Conservation (phyloP, 129 eudicot species). For the Arctium lappa region DNA sequence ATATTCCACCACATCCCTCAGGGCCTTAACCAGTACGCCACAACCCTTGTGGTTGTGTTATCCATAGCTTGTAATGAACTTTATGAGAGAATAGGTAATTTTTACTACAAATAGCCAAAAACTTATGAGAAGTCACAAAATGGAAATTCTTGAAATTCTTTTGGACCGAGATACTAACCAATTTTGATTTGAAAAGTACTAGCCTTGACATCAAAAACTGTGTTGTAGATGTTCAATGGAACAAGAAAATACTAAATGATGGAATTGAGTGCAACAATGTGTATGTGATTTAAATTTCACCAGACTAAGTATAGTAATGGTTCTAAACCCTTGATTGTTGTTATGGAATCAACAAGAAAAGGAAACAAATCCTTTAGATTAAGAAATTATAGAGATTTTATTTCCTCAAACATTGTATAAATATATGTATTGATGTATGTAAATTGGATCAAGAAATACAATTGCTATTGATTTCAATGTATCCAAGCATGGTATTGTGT, state of each 20-base stretch:
- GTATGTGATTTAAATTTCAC: background rate
- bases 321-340: background rate
- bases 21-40: too few species aligned
- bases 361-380: too few species aligned
- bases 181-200: background rate
- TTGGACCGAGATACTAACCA: background rate
- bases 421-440: too few species aligned
- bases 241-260: background rate
- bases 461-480: too few species aligned
- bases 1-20: too few species aligned
- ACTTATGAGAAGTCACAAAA: background rate
- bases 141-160: background rate
- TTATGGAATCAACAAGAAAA: too few species aligned
- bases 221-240: background rate
- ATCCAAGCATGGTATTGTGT: too few species aligned
- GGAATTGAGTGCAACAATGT: slow-evolving; percentile 1
- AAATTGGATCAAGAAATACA: too few species aligned
- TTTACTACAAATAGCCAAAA: background rate
- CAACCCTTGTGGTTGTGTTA: too few species aligned
- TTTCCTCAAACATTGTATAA: too few species aligned
- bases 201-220: background rate
- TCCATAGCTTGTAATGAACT: background rate
- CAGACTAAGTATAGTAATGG: background rate
- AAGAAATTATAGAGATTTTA: too few species aligned
- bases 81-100: background rate